Evolutionary conservation across 306 rosid species (phyloP).

Genomic region (Prunus mira): DNA sequence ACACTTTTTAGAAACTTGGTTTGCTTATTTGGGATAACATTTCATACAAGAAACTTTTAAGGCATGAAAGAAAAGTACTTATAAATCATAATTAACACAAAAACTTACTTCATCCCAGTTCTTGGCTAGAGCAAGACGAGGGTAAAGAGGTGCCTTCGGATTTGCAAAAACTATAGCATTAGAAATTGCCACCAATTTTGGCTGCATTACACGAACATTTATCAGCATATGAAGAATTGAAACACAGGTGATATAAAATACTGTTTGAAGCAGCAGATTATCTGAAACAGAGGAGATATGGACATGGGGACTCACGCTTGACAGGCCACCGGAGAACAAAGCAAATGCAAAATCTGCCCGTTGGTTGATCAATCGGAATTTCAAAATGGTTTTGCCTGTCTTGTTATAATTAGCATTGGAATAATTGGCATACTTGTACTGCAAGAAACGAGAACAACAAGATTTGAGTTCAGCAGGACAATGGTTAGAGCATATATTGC

Average conservation of each 20-base stretch:
- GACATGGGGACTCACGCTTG: conserved; percentile 36
- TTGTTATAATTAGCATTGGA: conserved; percentile 35
- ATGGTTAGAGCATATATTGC: conserved; percentile 6
- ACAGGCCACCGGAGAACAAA: conserved; percentile 61
- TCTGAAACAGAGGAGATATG: not conserved
- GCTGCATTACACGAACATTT: conserved; percentile 26
- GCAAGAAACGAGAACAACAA: conserved; percentile 22
- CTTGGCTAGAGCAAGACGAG: conserved; percentile 82
- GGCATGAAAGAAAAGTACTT: not conserved
- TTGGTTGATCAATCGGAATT: conserved; percentile 67
- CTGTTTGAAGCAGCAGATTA: not conserved
- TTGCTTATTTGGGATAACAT: too few species aligned
- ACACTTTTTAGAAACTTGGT: not conserved
- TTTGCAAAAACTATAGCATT: conserved; percentile 50
- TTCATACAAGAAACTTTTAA: too few species aligned
- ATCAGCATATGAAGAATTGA: not conserved
- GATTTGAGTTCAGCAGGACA: not conserved
- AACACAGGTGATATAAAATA: not conserved
- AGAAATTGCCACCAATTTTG: conserved; percentile 65
- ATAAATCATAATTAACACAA: not conserved
- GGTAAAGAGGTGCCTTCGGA: conserved; percentile 71
- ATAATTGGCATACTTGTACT: conserved; percentile 54
- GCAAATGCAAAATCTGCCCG: conserved; percentile 83
- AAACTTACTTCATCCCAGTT: conserved; percentile 64
- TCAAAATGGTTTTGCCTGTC: conserved; percentile 55